Evolutionary conservation across 495 filamentous ascomycete species (phyloP).

Genomic region (Penicillium paxilli): DNA sequence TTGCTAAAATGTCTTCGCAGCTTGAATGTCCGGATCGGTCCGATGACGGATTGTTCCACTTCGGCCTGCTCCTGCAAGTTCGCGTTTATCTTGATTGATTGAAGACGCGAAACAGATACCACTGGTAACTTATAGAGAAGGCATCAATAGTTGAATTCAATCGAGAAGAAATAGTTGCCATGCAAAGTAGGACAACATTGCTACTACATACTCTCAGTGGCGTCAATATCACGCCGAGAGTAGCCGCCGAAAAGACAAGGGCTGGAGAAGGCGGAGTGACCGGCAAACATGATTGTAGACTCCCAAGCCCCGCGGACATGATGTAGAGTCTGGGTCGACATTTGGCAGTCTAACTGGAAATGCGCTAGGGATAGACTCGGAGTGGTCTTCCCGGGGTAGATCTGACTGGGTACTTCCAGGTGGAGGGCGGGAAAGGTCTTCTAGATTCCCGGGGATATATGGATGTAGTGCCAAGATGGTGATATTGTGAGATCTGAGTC

Average conservation of each 20-base stretch:
- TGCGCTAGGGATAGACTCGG: background rate
- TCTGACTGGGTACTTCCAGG: conserved; percentile 16
- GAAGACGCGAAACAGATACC: no score
- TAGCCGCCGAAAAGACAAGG: conserved; percentile 10
- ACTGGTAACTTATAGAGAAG: no score
- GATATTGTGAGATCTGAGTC: no score
- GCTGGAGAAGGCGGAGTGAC: conserved; percentile 5
- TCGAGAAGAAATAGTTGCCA: no score
- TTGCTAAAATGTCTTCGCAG: no score
- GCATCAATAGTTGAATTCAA: no score
- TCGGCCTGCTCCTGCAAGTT: background rate
- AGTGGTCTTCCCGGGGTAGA: conserved; percentile 9
- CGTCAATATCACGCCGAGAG: conserved; percentile 6
- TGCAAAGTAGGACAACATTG: no score
- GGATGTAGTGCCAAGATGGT: background rate
- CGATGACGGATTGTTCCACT: background rate
- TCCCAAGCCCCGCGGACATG: conserved; percentile 13
- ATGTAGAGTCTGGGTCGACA: conserved; percentile 1
- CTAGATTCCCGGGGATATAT: conserved; percentile 1
- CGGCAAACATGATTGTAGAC: conserved; percentile 8
- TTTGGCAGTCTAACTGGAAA: conserved; percentile 6
- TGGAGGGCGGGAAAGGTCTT: conserved; percentile 21
- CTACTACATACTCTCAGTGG: no score
- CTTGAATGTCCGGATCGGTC: background rate
- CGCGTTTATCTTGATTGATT: no score